Base-by-base conservation (phyloP, 2,329 filamentous ascomycete species). In the Nemania diffusa region DNA sequence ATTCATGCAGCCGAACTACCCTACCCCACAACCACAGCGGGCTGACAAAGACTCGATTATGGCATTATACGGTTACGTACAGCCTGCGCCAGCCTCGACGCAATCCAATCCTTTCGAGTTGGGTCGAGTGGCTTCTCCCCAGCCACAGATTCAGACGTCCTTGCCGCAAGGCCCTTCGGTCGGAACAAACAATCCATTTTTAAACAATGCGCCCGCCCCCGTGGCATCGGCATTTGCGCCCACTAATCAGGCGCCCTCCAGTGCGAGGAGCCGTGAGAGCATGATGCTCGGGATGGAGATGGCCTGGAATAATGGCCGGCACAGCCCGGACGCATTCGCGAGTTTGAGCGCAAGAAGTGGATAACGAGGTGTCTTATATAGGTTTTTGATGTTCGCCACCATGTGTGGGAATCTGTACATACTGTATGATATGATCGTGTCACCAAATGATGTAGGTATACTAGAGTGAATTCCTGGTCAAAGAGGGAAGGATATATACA, bases 271-370 rank as follows among this genome's bases (percentile, higher is more conserved):
- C 73, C 86, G 91, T 56, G 92, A 94, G 75, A 94, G 91, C 77
- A 87, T 92, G 77, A 87, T 84, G 62, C 84, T 89, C 71, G 86
- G 91, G 46, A 83, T 88, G 78, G 87, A 88, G 63, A 86, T 89
- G 82, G 84, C 87, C 52, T 89, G 87, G 87, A 84, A 84, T 73
- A 90, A 90, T 73, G 92, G 92, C 9, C 83, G 92, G 48, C 91
- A 94, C 75, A 93, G 91, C 73, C 92, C 92, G 3, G 92, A 94
- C 78, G 92, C 92, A 15, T 94, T 94, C 83, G 88, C 91, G 2
- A 92, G 90, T 57, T 81, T 94, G 70, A 93, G 91, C 74, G 88
- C 91, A 59, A 82, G 86, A 71, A 84, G 86, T 74, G 80, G 77
- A 75, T 84, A 73, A 80, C 75, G 63, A 77, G 70, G 67, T 66